These are phyloP conservation scores for Diaporthe caulivora DNA, from an alignment of 2,329 filamentous ascomycete genomes.

Conservation along the genomic window DNA sequence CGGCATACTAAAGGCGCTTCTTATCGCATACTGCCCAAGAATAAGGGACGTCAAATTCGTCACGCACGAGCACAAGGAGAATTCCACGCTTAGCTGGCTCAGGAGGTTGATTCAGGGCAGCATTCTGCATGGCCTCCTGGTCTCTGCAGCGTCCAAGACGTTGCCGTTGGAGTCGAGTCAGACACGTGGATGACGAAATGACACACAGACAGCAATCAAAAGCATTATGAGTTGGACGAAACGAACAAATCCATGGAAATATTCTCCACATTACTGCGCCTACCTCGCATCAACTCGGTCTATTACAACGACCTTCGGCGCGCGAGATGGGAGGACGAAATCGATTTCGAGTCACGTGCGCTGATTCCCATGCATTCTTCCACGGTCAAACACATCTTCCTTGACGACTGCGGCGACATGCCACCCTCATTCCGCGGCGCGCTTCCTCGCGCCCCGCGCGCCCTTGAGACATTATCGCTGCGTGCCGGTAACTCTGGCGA, in stretches of 20 bases:
- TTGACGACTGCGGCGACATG: background rate
- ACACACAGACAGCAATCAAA: background rate
- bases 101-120: background rate
- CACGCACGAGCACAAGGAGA: constrained; percentile 1
- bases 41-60: constrained; percentile 3
- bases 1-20: constrained; percentile 1
- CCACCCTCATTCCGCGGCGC: background rate
- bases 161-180: constrained; percentile 7
- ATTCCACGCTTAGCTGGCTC: constrained; percentile 5
- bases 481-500: background rate
- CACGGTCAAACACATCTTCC: constrained; percentile 1
- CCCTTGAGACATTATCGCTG: background rate
- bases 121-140: background rate
- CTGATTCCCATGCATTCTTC: background rate
- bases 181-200: constrained; percentile 1
- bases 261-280: background rate
- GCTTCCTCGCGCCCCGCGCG: background rate
- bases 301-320: constrained; percentile 3
- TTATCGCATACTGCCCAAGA: constrained; percentile 1
- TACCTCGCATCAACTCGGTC: background rate
- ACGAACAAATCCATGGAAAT: background rate
- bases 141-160: background rate
- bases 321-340: background rate
- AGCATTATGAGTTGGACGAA: background rate
- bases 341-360: background rate